Percentiles rank a stretch among this genome's conserved stretches.
These are phyloP conservation scores for Leccinum angustisporum DNA, from an alignment of 1,284 basidiomycete species.

Conservation along the genomic window DNA sequence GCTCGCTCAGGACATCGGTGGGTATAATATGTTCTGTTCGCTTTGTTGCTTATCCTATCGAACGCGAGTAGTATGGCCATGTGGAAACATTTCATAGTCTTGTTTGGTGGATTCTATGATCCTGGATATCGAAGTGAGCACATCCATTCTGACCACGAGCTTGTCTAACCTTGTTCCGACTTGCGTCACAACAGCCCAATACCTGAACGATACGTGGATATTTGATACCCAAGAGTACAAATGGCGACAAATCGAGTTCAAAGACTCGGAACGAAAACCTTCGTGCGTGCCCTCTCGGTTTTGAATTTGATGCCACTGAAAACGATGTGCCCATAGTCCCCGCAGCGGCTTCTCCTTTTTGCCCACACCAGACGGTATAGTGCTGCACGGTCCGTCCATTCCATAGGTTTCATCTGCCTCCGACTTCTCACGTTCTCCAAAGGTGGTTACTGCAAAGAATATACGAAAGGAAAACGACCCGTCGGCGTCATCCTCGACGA, in stretches of 20 bases:
- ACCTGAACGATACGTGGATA: conserved; percentile 86
- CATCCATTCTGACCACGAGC: not conserved
- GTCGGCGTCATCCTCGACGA: conserved; percentile 89
- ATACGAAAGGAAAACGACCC: conserved; percentile 83
- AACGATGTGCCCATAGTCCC: conserved; percentile 46
- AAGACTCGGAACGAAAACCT: conserved; percentile 67
- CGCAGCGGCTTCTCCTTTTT: conserved; percentile 89
- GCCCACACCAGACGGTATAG: conserved; percentile 75
- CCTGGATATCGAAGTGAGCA: conserved; percentile 70
- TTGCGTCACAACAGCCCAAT: conserved; percentile 56
- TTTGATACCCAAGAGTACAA: conserved; percentile 88
- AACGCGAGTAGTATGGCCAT: conserved; percentile 68
- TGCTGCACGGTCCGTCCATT: conserved; percentile 68
- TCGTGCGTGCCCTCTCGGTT: conserved; percentile 46
- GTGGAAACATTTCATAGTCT: conserved; percentile 86
- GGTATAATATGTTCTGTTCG: not conserved
- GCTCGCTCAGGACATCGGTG: conserved; percentile 85
- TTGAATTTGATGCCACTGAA: not conserved
- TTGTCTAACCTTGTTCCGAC: not conserved
- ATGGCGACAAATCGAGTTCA: conserved; percentile 82
- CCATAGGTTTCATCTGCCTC: not conserved
- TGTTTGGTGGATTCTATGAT: conserved; percentile 89
- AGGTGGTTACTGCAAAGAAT: conserved; percentile 93
- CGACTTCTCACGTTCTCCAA: not conserved
- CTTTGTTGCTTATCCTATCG: not conserved